Evolutionary conservation across 1,139 yeast genomes (phyloP).

Genomic region (Diutina sp.): DNA sequence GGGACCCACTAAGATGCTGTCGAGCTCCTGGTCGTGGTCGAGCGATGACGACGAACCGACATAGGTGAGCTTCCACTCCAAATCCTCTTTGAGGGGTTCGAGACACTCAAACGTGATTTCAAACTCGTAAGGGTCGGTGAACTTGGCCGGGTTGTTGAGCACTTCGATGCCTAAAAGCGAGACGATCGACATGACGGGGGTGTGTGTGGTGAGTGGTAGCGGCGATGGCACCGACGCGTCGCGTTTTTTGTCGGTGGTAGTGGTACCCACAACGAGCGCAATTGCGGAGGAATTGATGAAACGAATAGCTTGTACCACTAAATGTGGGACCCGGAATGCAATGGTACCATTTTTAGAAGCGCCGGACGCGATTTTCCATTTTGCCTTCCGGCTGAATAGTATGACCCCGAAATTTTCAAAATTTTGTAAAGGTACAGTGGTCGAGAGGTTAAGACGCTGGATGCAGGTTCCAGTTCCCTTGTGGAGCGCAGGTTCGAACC

Average conservation of each 20-base stretch:
- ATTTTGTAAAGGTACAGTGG: not conserved
- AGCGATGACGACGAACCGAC: constrained; percentile 90
- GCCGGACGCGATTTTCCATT: too few species aligned
- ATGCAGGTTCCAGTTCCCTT: not conserved
- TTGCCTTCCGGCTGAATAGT: not conserved
- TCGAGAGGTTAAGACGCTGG: not conserved
- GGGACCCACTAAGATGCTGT: constrained; percentile 91
- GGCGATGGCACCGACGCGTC: not conserved
- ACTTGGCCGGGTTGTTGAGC: constrained; percentile 88
- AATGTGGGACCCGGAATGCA: not conserved
- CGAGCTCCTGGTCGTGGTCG: constrained; percentile 94
- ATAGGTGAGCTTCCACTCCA: constrained; percentile 94
- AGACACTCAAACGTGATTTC: constrained; percentile 96
- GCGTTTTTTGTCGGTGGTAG: not conserved
- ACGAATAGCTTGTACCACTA: too few species aligned
- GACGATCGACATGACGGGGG: constrained; percentile 70
- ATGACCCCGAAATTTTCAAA: not conserved
- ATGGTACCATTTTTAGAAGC: not conserved
- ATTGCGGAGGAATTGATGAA: too few species aligned
- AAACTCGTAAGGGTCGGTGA: constrained; percentile 86
- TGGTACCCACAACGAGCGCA: not conserved
- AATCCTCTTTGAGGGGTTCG: constrained; percentile 83
- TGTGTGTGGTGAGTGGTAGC: not conserved
- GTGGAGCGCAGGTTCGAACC: not conserved
- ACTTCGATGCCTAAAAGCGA: constrained; percentile 87